Evolutionary conservation across 768 basidiomycete genomes (phyloP), one percentile per base, ranked within the genome.

Genomic region (Tulasnella sp.): DNA sequence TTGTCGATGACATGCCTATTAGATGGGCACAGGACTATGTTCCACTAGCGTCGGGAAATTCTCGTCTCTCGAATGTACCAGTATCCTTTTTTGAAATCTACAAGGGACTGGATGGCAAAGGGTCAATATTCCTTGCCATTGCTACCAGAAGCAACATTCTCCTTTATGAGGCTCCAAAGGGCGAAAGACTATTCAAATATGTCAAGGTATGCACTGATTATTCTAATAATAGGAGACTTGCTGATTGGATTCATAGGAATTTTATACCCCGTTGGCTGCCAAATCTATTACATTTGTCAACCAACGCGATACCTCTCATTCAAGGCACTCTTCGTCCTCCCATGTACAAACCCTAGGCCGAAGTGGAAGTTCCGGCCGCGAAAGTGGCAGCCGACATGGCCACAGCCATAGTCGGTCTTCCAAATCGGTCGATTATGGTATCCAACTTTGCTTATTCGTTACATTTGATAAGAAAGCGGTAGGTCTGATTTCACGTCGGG

Each of bases 11-110:
- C 42, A 65, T 83, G 7, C 82, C 84, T 1, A 59, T 88, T 39
- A 75, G 83, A 28, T 90, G 87, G 87, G 83, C 85, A n/a, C 81
- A 81, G 0, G 87, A 90, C 62, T 89, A 75, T 60, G 82, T 85
- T 2, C 79, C 83, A 0, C 72, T 90, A n/a, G 83, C 83, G 4
- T 65, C 73, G 2, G 64, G 72, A 22, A 76, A 81, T 2, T 83
- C 84, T 22, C 71, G 83, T 39, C 65, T 88, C 37, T 65, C 70
- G 24, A 74, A 72, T 51, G 58, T 70, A 1, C 74, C 76, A 2
- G 77, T 85, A 12, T 58, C 76, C 20, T 77, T 73, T 3, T 90
- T 81, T 61, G 76, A 81, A 7, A 65, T 86, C 3, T 85, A 79
- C 78, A 70, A 68, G 31, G 35, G 49, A 9, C 76, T 24, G 19